These are phyloP conservation scores for Torulaspora franciscae DNA, from an alignment of 805 yeast genomes.

Conservation along the genomic window DNA sequence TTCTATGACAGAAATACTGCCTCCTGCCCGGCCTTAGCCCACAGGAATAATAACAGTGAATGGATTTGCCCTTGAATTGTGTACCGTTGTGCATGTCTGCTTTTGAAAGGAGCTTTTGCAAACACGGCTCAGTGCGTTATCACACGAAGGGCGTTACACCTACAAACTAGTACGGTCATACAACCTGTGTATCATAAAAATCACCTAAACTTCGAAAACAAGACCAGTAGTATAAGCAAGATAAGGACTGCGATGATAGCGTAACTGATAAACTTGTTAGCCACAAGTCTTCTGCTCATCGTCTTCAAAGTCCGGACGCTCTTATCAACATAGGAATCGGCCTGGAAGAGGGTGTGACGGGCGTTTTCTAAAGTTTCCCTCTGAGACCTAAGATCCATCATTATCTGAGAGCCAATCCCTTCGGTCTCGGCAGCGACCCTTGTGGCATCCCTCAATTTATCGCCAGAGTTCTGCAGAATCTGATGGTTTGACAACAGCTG, in stretches of 20 bases:
- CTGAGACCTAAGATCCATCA: constrained; percentile 85
- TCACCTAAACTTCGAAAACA: constrained; percentile 74
- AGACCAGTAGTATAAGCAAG: constrained; percentile 71
- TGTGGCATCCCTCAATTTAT: constrained; percentile 80
- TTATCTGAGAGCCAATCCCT: constrained; percentile 80
- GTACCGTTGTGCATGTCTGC: too few relatives aligned
- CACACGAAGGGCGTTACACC: too few relatives aligned
- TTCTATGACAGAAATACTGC: too few relatives aligned
- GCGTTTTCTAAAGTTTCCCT: constrained; percentile 87
- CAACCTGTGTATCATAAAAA: background rate
- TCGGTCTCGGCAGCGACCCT: constrained; percentile 92
- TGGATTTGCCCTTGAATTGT: too few relatives aligned
- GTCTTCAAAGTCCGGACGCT: constrained; percentile 78
- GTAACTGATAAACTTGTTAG: constrained; percentile 83
- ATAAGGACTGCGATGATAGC: constrained; percentile 87
- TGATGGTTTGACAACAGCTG: constrained; percentile 73
- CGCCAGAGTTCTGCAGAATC: constrained; percentile 74
- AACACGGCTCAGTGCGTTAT: too few relatives aligned
- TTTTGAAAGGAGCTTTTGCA: too few relatives aligned
- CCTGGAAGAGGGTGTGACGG: constrained; percentile 79
- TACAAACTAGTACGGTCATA: background rate
- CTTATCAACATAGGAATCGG: constrained; percentile 89
- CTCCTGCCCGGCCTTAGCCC: too few relatives aligned
- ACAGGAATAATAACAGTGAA: too few relatives aligned
- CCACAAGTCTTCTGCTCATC: constrained; percentile 90